phyloP scores from a whole-genome alignment of 345 rosid genomes.

The Gossypium sturtianum region DNA sequence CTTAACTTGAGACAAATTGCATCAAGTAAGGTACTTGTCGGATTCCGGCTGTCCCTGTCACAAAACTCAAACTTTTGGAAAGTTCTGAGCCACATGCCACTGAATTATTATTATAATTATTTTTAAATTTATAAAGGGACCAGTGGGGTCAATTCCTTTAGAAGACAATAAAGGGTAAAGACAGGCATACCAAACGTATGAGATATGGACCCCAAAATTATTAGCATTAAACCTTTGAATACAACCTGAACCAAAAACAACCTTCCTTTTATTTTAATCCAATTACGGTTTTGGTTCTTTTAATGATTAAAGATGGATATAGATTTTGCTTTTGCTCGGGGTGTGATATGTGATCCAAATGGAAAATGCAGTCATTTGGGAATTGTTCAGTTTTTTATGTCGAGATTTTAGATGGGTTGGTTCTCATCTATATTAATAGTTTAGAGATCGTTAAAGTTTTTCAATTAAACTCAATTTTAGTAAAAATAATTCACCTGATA shows the following conservation, averaged over 20 bases:
- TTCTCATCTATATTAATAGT: fast-evolving
- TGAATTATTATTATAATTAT: background rate
- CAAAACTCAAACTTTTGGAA: background rate
- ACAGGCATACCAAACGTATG: background rate
- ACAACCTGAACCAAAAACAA: background rate
- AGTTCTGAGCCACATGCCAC: background rate
- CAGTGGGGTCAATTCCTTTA: background rate
- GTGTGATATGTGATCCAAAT: no score
- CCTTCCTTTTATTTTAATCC: background rate
- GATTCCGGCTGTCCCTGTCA: background rate
- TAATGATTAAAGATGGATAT: no score
- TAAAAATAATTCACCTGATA: no score
- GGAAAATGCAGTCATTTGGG: no score
- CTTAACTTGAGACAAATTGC: background rate
- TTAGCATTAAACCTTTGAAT: background rate
- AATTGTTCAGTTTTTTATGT: no score
- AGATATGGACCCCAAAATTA: background rate
- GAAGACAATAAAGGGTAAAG: background rate
- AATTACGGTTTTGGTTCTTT: no score
- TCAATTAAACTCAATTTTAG: no score
- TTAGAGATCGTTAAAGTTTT: no score
- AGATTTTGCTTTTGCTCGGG: no score
- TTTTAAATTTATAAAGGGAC: no score
- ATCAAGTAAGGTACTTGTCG: background rate
- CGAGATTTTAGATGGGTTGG: no score